Evolutionary conservation across 2,329 filamentous ascomycete species (phyloP).

Genomic region (Xylariaceae sp.): DNA sequence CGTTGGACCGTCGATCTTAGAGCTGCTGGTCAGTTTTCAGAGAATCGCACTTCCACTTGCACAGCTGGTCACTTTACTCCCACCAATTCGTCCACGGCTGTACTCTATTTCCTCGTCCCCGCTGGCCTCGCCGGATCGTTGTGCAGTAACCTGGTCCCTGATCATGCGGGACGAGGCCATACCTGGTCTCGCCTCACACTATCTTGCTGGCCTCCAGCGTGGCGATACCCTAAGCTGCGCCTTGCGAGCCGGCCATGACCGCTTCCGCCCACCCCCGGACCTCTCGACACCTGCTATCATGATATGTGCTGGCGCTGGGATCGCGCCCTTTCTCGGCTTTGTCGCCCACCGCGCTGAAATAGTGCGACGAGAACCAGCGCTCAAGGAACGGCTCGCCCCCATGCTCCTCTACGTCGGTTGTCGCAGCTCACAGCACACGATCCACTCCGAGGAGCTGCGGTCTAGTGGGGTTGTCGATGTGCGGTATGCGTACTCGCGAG

Average conservation of each 20-base stretch:
- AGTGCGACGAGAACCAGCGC: conserved; percentile 29
- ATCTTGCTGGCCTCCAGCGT: conserved; percentile 27
- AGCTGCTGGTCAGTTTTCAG: neutral
- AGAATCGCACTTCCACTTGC: neutral
- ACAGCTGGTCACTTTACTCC: neutral
- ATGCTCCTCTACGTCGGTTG: conserved; percentile 44
- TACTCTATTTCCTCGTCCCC: conserved; percentile 53
- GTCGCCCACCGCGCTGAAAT: conserved; percentile 27
- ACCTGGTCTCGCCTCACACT: conserved; percentile 34
- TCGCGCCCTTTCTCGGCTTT: conserved; percentile 41
- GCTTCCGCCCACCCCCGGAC: conserved; percentile 20
- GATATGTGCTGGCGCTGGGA: conserved; percentile 28
- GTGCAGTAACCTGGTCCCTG: conserved; percentile 48
- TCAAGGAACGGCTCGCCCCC: conserved; percentile 34
- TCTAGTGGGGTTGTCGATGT: conserved; percentile 46
- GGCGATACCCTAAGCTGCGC: conserved; percentile 7
- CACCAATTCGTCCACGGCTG: conserved; percentile 30
- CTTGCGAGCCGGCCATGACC: conserved; percentile 6
- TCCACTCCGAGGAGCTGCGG: conserved; percentile 34
- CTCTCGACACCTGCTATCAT: conserved; percentile 23
- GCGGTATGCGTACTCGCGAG: conserved; percentile 27
- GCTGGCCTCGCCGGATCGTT: conserved; percentile 31
- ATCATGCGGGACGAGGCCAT: conserved; percentile 27
- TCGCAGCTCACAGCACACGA: conserved; percentile 33
- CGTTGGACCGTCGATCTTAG: neutral